A percentile compares a stretch with the other conserved stretches of the same genome.
These are phyloP conservation scores for Venturia effusa DNA, from an alignment of 2,329 filamentous ascomycete genomes.

Conservation along the genomic window DNA sequence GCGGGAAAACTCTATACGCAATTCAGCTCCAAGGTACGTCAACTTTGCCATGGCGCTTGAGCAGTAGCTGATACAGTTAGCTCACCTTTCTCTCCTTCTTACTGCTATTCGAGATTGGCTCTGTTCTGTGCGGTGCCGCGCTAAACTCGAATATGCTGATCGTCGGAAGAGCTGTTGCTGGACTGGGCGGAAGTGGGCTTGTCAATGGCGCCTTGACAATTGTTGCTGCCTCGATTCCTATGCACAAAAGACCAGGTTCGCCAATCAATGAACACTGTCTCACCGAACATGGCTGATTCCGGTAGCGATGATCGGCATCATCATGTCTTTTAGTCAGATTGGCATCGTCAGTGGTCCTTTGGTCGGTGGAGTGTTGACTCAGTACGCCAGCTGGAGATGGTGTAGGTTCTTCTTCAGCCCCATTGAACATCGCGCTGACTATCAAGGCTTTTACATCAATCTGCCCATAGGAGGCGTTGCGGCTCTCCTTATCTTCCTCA, in stretches of 20 bases:
- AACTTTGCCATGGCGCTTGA: no score
- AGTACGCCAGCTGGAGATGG: conserved; percentile 15
- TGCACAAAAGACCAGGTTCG: conserved; percentile 26
- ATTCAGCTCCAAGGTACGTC: conserved; percentile 43
- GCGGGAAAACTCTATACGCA: conserved; percentile 50
- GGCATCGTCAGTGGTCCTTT: conserved; percentile 32
- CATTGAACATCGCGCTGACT: not conserved
- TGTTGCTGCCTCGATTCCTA: conserved; percentile 31
- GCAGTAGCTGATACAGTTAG: no score
- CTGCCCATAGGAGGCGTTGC: conserved; percentile 16
- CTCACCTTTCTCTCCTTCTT: conserved; percentile 40
- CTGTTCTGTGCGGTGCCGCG: conserved; percentile 41
- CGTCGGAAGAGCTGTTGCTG: conserved; percentile 43
- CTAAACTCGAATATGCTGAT: conserved; percentile 42
- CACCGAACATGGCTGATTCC: no score
- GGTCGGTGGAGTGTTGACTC: conserved; percentile 17
- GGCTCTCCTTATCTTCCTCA: conserved; percentile 13
- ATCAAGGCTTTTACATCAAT: conserved; percentile 21
- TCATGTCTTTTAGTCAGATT: conserved; percentile 22
- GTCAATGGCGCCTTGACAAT: conserved; percentile 44
- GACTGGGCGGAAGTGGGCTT: conserved; percentile 41
- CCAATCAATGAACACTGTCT: no score
- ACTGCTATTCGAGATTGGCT: conserved; percentile 39
- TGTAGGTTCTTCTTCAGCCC: not conserved
- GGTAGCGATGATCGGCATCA: conserved; percentile 22